Evolutionary conservation across 1,284 basidiomycete species (phyloP), one percentile per base, ranked within the genome.

Genomic region (Rhodotorula sp.): DNA sequence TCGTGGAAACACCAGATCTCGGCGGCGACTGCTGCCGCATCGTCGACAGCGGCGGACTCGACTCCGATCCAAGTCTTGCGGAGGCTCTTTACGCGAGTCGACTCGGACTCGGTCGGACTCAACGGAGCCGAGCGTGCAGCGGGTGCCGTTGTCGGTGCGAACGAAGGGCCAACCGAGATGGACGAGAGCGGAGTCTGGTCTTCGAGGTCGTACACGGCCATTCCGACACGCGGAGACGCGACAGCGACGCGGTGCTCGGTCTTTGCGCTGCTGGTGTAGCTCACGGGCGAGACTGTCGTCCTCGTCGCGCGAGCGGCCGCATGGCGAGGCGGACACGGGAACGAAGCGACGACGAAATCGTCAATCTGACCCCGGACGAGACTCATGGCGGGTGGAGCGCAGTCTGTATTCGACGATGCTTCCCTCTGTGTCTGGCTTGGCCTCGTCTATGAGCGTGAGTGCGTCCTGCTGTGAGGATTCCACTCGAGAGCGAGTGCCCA

Each of bases 1-100:
- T 75, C 74, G 22, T 70, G 70, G 72, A 72, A 75, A 46, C 64
- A 66, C 74, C 74, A 75, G 30, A 75, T 67, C 68, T 75, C 71
- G 29, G 68, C 72, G 37, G 65, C 67, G 15, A 60, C 60, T 8
- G 66, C 69, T 18, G 59, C 64, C 2, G 68, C 26, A 7, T 8
- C 26, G 29, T 26, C 53, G 53, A 4, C 53, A 3, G 53, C 26
- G 26, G 53, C 53, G 26, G 22, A n/a, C 49, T 68, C 30, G 12
- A 73, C 69, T 22, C 71, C 74, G 44, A 75, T 64, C 74, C 74
- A 75, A 0, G 74, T 75, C 20, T 65, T 59, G 12, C 74, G 65
- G 10, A 64, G 61, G 46, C 62, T 64, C 69, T 71, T 73, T n/a
- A 72, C 70, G 22, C 72, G 67, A 26, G 70, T 65, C 24, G 74